Base-by-base conservation (phyloP, 1,284 basidiomycete species). In the Trichosporon sp. region DNA sequence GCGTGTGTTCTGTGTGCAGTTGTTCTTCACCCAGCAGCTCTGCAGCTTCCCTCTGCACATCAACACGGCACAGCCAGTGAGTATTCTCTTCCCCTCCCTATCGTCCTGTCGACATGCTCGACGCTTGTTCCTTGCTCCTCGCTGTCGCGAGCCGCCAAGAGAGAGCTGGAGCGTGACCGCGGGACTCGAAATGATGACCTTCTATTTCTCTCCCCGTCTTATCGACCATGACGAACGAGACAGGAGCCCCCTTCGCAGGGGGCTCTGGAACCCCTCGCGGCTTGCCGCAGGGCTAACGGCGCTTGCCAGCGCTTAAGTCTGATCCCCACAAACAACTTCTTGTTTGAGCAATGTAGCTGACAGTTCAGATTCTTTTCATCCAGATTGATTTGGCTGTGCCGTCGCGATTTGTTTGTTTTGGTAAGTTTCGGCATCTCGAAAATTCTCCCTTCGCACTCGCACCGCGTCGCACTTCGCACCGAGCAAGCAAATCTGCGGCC, bases 231-330 rank as follows among this genome's bases (percentile, higher is more conserved):
- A 78, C 82, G 83, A 84, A 83, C 75, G 82, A 84, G 83, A 77
- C 79, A 80, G 82, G 79, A 74, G 74, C 75, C 78, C 79, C 81
- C 83, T 84, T 84, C 82, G 82, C 82, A 78, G 83, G 81, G 80
- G 78, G 73, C 75, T 70, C 77, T 75, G 80, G 79, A 80, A 70
- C 80, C 81, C 77, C 77, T 75, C 73, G 51, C 68, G 69, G 73
- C 74, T 70, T 70, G 74, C 68, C 75, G 76, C 73, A 78, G 79
- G 78, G 80, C 80, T 81, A 73, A 76, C 78, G 76, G 83, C 83
- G 81, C 82, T 84, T 84, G 83, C 83, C 83, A 84, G 83, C 79
- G 83, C 82, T 81, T 84, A 81, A 80, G 83, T 83, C 83, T 84
- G 83, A 84, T 80, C 78, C 70, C 48, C 32, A 37, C 35, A 35